Evolutionary conservation across 164 flowering plant species (phyloP), one percentile per base, ranked within the genome.

Genomic region (Magnolia officinalis): DNA sequence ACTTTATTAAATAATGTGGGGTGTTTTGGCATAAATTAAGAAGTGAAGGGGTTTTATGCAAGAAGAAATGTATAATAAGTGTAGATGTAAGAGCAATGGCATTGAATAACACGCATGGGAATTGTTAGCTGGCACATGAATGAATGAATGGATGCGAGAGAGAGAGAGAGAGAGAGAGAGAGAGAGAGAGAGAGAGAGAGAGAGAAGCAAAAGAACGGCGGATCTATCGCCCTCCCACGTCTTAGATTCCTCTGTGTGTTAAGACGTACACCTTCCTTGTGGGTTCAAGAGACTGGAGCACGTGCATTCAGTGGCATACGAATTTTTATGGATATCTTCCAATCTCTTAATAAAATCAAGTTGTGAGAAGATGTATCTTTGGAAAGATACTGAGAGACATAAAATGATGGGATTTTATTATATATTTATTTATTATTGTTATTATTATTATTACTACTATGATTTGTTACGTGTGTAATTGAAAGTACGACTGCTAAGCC

Each of bases 61-160:
- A 37, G 45, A 37, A 37, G 45, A 37, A 5, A 37, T 37, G 45
- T 5, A 2, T 37, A 37, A 37, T 4, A 37, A 37, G 45, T 37
- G 16, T 19, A 59, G 29, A 9, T 2, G 16, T 14, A 26, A 50
- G 21, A 24, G 11, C 19, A 24, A 8, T 14, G 14, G 26, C 7
- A 14, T 20, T 50, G 51, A 8, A 70, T 77, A 50, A 75, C 68
- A 58, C 77, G 78, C 64, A 71, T 82, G 76, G 88, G 89, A 84
- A 84, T 81, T 81, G 90, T 86, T 85, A 89, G 93, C 93, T 91
- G 96, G 88, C 90, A 87, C 78, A 71, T 58, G 50, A 74, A 79
- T 71, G 67, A n/a, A 67, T 37, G 66, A 65, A 74, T 45, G 74
- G 77, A 72, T 58, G 37, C 67, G 76, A 71, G 59, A 31, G 61